Percentiles rank a stretch among this genome's conserved stretches.
Evolutionary conservation across 1,284 basidiomycete species (phyloP).

Genomic region (Boletus austroedulis): DNA sequence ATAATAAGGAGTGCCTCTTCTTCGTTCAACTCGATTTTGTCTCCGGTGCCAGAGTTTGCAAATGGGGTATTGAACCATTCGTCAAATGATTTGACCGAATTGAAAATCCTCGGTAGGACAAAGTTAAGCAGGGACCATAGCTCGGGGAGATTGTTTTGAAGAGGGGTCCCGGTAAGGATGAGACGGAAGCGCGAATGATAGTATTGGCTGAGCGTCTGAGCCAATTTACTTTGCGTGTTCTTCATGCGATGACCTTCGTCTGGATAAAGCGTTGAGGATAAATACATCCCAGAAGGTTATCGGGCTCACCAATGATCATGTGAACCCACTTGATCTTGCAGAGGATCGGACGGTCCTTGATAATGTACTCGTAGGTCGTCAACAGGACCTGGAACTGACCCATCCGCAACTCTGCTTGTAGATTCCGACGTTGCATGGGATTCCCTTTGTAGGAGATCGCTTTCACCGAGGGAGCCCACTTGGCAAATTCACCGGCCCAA

Average conservation of each 20-base stretch:
- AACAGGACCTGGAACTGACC: constrained; percentile 93
- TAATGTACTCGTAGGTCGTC: constrained; percentile 99
- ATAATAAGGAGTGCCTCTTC: constrained; percentile 99
- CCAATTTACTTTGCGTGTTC: constrained; percentile 95
- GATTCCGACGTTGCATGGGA: constrained; percentile 71
- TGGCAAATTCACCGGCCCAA: constrained; percentile 96
- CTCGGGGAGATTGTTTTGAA: constrained; percentile 99
- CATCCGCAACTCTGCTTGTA: constrained; percentile 73
- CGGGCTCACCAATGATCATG: constrained; percentile 86
- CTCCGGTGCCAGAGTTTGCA: constrained; percentile 92
- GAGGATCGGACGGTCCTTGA: constrained; percentile 91
- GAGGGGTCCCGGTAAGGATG: constrained; percentile 95
- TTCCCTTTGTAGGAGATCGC: constrained; percentile 94
- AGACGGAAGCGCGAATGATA: constrained; percentile 94
- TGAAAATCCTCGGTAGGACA: constrained; percentile 97
- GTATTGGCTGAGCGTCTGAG: constrained; percentile 89
- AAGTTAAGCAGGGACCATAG: constrained; percentile 99
- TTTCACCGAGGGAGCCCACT: constrained; percentile 92
- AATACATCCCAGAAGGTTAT: not conserved
- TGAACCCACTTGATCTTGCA: constrained; percentile 96
- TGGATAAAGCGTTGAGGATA: constrained; percentile 18
- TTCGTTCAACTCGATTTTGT: constrained; percentile 99
- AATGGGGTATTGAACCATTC: constrained; percentile 99
- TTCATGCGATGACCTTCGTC: constrained; percentile 99
- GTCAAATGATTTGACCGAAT: constrained; percentile 99